These are phyloP conservation scores for Arxiozyma bovina DNA, from an alignment of 1,139 yeast species.

Conservation along the genomic window DNA sequence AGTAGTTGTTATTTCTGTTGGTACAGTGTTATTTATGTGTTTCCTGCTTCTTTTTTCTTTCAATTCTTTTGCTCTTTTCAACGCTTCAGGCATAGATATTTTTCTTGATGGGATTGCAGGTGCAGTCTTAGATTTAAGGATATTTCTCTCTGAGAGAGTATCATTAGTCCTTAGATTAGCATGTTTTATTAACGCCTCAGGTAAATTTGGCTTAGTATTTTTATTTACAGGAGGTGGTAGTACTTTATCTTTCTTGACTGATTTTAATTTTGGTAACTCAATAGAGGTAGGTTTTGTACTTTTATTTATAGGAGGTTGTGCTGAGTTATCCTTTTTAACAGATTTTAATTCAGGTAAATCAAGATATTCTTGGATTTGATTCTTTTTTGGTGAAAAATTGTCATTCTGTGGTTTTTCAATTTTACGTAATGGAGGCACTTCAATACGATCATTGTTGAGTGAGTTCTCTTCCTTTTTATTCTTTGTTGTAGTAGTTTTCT, in stretches of 20 bases:
- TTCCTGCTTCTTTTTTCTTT: conserved; percentile 1
- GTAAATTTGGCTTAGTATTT: conserved; percentile 9
- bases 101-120: conserved; percentile 26
- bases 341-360: conserved; percentile 13
- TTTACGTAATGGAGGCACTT: conserved; percentile 12
- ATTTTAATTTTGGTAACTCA: conserved; percentile 1
- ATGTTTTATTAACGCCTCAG: conserved; percentile 15
- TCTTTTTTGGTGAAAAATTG: not conserved
- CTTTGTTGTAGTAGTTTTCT: not conserved
- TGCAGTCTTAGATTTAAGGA: conserved; percentile 13
- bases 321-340: conserved; percentile 1
- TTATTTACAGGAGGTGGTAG: not conserved
- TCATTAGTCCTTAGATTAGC: conserved; percentile 1
- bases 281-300: not conserved
- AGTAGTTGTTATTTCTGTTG: not conserved
- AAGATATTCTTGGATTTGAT: not conserved
- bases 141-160: conserved; percentile 10
- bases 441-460: conserved; percentile 5
- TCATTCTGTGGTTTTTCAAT: conserved; percentile 2
- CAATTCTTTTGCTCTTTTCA: conserved; percentile 21
- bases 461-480: not conserved
- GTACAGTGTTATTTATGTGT: not conserved
- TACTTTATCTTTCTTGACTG: not conserved
- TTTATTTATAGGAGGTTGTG: not conserved
- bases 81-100: conserved; percentile 30